Evolutionary conservation across 352 stramenopile species (phyloP).

Genomic region (Globisporangium solare): DNA sequence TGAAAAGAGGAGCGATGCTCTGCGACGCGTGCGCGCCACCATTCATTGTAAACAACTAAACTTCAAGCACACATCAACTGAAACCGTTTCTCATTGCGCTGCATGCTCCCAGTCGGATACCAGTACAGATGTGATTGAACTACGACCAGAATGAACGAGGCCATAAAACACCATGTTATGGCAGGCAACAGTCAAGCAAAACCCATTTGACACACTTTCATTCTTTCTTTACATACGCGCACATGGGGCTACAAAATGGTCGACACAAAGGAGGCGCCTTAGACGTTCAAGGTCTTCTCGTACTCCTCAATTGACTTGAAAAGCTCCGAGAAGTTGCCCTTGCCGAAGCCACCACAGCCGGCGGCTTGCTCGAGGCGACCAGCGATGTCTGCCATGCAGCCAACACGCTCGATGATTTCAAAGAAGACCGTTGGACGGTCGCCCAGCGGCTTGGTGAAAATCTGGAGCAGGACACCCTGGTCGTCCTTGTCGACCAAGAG

Average conservation of each 20-base stretch:
- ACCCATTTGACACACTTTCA: neutral
- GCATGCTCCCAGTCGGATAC: no score
- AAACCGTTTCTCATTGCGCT: no score
- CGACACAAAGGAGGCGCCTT: constrained; percentile 10
- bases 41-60: no score
- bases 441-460: constrained; percentile 89
- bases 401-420: constrained; percentile 92
- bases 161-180: no score
- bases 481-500: constrained; percentile 94
- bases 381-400: constrained; percentile 73
- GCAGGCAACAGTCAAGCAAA: neutral
- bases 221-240: constrained; percentile 8
- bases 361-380: constrained; percentile 74
- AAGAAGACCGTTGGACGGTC: constrained; percentile 89
- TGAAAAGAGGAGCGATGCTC: neutral
- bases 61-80: no score
- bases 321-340: constrained; percentile 90
- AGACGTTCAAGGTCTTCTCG: constrained; percentile 80
- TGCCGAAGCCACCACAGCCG: constrained; percentile 86
- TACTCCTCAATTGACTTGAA: constrained; percentile 93
- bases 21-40: no score
- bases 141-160: no score
- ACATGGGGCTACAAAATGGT: neutral
- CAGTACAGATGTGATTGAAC: no score
- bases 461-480: constrained; percentile 90